Evolutionary conservation across 176 grass and related monocot genomes (phyloP), one percentile per base, ranked within the genome.

Genomic region (Dendrocalamus sinicus): DNA sequence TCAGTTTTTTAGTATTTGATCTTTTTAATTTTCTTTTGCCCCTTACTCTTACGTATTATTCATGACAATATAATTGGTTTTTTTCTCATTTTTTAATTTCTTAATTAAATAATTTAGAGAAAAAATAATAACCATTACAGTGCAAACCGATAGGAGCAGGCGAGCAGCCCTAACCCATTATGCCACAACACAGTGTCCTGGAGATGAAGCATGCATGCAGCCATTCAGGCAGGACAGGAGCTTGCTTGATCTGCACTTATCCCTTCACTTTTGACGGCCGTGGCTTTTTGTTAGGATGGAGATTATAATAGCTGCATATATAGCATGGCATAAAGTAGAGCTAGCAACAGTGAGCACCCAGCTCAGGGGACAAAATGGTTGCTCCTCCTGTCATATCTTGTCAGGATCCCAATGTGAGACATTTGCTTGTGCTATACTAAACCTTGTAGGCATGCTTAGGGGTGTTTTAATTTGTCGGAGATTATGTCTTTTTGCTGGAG

Each of bases 231-330:
- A 19, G 51, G 20, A 4, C n/a, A 7, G 66, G 23, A 53, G 12
- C 44, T 71, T 89, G 87, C 82, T 89, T 89, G 14, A 41, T 89
- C 88, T 80, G 70, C 88, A 89, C 82, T 80, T 89, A 89, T 85
- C 87, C 81, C 24, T 5, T 5, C 26, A 1, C 67, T 64, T 83
- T 83, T 7, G 17, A 3, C 22, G 73, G 50, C 37, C 67, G n/a
- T n/a, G 4, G 22, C 57, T 59, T 59, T 59, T 59, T 23, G 57
- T 59, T 4, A 59, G 57, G 57, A 20, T 11, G 20, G 57, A 10
- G 73, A 55, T 57, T 52, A 74, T 10, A 20, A 6, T 35, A 61
- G 16, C 35, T 20, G n/a, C 52, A 19, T 30, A 30, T 30, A 30
- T 45, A 44, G 67, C 51, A 51, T 22, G 3, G 46, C 70, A 52